Evolutionary conservation across 306 rosid species (phyloP).

Genomic region (Cucurbita argyrosperma): DNA sequence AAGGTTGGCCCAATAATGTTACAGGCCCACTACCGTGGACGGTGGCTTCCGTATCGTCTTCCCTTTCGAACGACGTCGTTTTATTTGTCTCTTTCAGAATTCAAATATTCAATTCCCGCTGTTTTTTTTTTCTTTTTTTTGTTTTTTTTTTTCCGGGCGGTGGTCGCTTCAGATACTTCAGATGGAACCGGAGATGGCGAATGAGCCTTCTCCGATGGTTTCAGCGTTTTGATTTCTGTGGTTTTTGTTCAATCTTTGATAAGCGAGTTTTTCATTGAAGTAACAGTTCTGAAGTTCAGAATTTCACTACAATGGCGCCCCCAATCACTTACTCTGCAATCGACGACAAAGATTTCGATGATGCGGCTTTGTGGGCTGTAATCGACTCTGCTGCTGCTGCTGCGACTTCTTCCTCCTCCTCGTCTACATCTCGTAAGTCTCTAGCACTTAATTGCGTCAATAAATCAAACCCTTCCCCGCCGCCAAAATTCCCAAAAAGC

Average conservation of each 20-base stretch:
- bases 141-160: background rate
- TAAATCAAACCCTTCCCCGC: conserved; percentile 32
- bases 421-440: conserved; percentile 30
- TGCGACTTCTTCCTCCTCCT: conserved; percentile 49
- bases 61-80: background rate
- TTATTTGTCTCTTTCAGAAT: background rate
- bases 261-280: background rate
- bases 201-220: background rate
- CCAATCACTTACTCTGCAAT: conserved; percentile 24
- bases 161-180: background rate
- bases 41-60: background rate
- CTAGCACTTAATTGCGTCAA: conserved; percentile 27
- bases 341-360: conserved; percentile 85
- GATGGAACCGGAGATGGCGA: background rate
- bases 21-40: background rate
- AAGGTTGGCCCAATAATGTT: background rate
- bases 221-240: background rate
- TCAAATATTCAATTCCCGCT: background rate
- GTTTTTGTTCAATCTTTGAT: background rate
- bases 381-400: conserved; percentile 80
- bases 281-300: background rate
- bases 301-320: conserved; percentile 23
- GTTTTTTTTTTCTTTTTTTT: background rate
- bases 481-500: conserved; percentile 15
- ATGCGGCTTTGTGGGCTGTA: conserved; percentile 80